Base-by-base conservation (phyloP, 768 basidiomycete species). In the Boletus pseudopeckii region DNA sequence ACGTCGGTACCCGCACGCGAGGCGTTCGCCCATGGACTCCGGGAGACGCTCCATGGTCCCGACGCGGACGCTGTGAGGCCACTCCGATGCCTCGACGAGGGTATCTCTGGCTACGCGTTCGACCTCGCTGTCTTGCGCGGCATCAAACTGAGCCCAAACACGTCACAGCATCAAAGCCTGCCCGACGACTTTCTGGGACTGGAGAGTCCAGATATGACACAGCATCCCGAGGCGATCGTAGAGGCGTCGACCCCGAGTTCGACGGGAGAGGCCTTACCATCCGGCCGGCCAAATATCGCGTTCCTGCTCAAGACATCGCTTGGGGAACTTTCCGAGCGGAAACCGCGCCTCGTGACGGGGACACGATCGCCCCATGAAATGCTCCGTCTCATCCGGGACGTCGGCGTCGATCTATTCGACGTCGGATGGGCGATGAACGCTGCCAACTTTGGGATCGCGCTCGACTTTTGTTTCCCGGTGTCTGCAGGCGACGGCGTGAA, bases 391-490 rank as follows among this genome's bases (percentile, higher is more conserved):
- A 76, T 93, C 30, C 70, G 72, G 2, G 73, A 80, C 40, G 74
- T 85, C 3, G 92, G 92, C 0, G 64, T 90, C 15, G 92, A 95
- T 63, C 57, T 93, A 0, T 85, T 93, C 55, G 90, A 92, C 60
- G 78, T 81, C 0, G 74, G 75, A 8, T 94, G 88, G 85, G 89
- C 83, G 0, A 80, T 85, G 55, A 69, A 74, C 4, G 83, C 85
- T 0, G 88, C 88, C 1, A 77, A 82, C 48, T 58, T 81, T 3
- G 92, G 92, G 13, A 71, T 93, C 15, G 89, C 85, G 0, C 73
- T 95, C 7, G 92, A 93, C 61, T 92, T 94, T 64, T 64, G 62
- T 4, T 93, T 95, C 65, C 91, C 89, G 0, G 76, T 69, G 7
- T 59, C 61, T 0, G 55, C 58, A 9, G 26, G 38, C 26, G 48